phyloP scores from a whole-genome alignment of 805 yeast genomes.

The Candida piceae region DNA sequence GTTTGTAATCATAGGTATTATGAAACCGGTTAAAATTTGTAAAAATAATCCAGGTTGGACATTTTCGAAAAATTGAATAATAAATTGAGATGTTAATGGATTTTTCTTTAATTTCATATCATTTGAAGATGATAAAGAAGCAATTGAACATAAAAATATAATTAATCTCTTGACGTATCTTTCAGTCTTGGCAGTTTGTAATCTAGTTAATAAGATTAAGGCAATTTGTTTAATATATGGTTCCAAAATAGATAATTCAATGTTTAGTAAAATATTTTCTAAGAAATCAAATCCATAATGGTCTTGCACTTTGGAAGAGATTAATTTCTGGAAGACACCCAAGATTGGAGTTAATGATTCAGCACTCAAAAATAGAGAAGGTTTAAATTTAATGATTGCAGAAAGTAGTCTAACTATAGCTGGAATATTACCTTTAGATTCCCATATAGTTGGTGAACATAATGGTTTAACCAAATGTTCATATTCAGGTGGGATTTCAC shows the following conservation, averaged over 20 bases:
- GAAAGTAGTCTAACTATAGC: conserved; percentile 79
- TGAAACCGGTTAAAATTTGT: conserved; percentile 42
- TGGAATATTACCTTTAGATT: conserved; percentile 86
- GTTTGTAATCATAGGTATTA: conserved; percentile 45
- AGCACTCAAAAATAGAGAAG: conserved; percentile 33
- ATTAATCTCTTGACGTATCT: conserved; percentile 69
- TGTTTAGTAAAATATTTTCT: conserved; percentile 55
- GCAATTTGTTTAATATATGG: conserved; percentile 68
- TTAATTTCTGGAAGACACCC: conserved; percentile 94
- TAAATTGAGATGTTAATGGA: conserved; percentile 37
- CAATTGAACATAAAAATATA: conserved; percentile 45
- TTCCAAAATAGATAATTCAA: conserved; percentile 46
- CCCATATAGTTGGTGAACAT: conserved; percentile 91
- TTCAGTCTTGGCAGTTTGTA: conserved; percentile 78
- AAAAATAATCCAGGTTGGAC: conserved; percentile 61
- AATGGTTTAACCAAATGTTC: conserved; percentile 71
- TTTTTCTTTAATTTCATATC: conserved; percentile 25
- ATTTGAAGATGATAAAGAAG: conserved; percentile 21
- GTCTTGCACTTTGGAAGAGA: conserved; percentile 81
- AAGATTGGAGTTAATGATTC: conserved; percentile 66
- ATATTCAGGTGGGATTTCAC: conserved; percentile 59
- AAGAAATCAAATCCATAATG: conserved; percentile 78
- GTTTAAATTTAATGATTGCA: conserved; percentile 53
- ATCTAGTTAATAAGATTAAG: conserved; percentile 67
- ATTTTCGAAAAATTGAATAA: conserved; percentile 59